These are phyloP conservation scores for Penstemon barbatus DNA, from an alignment of 257 asterid species.

Conservation along the genomic window DNA sequence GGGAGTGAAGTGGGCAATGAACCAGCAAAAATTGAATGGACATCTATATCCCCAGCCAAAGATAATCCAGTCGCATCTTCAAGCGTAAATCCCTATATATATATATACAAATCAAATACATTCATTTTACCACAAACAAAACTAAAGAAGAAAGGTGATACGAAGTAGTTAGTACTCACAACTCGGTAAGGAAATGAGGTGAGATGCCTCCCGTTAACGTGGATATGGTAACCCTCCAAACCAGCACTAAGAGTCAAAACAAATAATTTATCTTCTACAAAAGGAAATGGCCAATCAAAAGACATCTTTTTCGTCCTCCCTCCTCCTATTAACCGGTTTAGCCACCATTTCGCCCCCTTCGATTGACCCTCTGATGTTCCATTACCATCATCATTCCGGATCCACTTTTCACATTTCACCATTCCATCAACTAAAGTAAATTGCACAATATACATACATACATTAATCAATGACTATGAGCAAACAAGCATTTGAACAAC, in stretches of 20 bases:
- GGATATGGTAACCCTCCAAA: conserved; percentile 85
- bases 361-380: conserved; percentile 53
- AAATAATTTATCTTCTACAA: conserved; percentile 70
- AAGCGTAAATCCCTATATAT: conserved; percentile 75
- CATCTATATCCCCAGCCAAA: conserved; percentile 72
- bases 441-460: conserved; percentile 1
- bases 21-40: conserved; percentile 75
- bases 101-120: not conserved
- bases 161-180: conserved; percentile 41
- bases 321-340: conserved; percentile 70
- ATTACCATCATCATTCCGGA: conserved; percentile 54
- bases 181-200: conserved; percentile 93
- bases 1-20: conserved; percentile 90
- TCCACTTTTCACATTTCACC: conserved; percentile 85
- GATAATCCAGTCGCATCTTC: conserved; percentile 96
- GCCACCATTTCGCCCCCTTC: conserved; percentile 72
- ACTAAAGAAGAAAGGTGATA: no score
- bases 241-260: conserved; percentile 96
- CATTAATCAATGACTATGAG: not conserved
- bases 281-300: conserved; percentile 95
- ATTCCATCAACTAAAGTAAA: conserved; percentile 67
- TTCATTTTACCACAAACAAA: no score
- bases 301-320: conserved; percentile 69
- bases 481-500: not conserved
- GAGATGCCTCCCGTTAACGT: conserved; percentile 85